Conservation (phyloP, 2,329 filamentous ascomycete species). For the Allantophomopsis lycopodina region DNA sequence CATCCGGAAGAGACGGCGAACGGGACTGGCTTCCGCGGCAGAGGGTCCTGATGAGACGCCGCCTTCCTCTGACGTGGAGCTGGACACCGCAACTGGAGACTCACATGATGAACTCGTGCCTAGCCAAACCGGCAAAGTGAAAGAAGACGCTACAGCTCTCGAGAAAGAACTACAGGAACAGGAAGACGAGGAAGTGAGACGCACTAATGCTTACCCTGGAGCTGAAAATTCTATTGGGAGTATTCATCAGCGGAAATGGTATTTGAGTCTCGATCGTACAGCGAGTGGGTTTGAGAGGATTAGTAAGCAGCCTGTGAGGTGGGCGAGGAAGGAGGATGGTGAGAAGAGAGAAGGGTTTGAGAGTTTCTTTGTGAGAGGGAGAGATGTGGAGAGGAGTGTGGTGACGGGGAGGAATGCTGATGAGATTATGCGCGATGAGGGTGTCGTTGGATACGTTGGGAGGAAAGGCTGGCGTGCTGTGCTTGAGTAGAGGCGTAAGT, state of each 20-base stretch:
- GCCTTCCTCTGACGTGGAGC: neutral
- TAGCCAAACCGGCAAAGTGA: neutral
- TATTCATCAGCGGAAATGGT: slow-evolving; percentile 55
- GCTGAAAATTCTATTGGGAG: slow-evolving; percentile 52
- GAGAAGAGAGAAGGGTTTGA: slow-evolving; percentile 25
- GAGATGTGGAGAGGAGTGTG: slow-evolving; percentile 48
- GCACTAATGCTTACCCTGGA: slow-evolving; percentile 52
- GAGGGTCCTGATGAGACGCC: slow-evolving; percentile 8
- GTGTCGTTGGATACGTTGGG: slow-evolving; percentile 38
- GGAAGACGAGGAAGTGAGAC: slow-evolving; percentile 38
- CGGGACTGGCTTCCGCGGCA: slow-evolving; percentile 11
- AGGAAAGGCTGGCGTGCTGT: slow-evolving; percentile 45
- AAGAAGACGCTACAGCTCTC: slow-evolving; percentile 17
- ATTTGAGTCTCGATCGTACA: slow-evolving; percentile 43
- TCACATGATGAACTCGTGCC: neutral
- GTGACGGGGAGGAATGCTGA: slow-evolving; percentile 45
- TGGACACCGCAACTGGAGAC: neutral
- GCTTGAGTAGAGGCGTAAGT: slow-evolving; percentile 16
- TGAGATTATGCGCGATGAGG: slow-evolving; percentile 49
- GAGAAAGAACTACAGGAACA: slow-evolving; percentile 28
- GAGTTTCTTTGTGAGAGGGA: slow-evolving; percentile 47
- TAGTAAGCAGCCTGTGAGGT: slow-evolving; percentile 7
- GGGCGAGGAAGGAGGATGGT: slow-evolving; percentile 13
- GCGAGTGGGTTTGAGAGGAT: slow-evolving; percentile 40
- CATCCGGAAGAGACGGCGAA: slow-evolving; percentile 9